Percentiles rank a stretch among this genome's conserved stretches.
phyloP scores from a whole-genome alignment of 345 rosid genomes.

The Eucalyptus erythrocorys region DNA sequence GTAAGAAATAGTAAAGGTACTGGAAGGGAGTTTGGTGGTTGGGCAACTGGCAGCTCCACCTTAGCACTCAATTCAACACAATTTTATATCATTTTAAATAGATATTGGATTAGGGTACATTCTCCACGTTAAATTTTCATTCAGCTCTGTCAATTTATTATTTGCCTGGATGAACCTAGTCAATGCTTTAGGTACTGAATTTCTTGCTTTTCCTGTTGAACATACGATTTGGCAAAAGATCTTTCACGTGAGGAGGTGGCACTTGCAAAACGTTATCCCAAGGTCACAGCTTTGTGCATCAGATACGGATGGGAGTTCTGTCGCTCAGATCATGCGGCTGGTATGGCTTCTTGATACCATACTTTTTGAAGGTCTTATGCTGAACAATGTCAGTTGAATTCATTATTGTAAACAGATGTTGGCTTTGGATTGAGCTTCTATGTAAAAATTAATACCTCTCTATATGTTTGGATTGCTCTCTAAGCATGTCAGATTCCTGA shows the following conservation, averaged over 20 bases:
- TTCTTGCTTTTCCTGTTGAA: not conserved
- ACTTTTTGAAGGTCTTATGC: not conserved
- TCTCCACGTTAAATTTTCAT: not conserved
- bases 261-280: slow-evolving; percentile 82
- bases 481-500: not conserved
- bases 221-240: slow-evolving; percentile 32
- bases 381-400: not conserved
- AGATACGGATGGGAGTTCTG: slow-evolving; percentile 98
- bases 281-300: slow-evolving; percentile 72
- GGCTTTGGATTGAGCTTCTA: not conserved
- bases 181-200: not conserved
- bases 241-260: slow-evolving; percentile 78
- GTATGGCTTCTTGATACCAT: slow-evolving; percentile 13
- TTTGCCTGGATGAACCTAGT: not conserved
- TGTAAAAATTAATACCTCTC: not conserved
- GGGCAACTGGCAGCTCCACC: not conserved
- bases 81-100: not conserved
- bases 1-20: not conserved
- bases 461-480: not conserved
- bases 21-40: not conserved
- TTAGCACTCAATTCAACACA: not conserved
- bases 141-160: not conserved
- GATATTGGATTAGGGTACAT: not conserved
- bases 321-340: slow-evolving; percentile 80
- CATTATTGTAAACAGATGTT: not conserved